Base-by-base conservation (phyloP, 2,329 filamentous ascomycete genomes). In the Xylariaceae sp. region DNA sequence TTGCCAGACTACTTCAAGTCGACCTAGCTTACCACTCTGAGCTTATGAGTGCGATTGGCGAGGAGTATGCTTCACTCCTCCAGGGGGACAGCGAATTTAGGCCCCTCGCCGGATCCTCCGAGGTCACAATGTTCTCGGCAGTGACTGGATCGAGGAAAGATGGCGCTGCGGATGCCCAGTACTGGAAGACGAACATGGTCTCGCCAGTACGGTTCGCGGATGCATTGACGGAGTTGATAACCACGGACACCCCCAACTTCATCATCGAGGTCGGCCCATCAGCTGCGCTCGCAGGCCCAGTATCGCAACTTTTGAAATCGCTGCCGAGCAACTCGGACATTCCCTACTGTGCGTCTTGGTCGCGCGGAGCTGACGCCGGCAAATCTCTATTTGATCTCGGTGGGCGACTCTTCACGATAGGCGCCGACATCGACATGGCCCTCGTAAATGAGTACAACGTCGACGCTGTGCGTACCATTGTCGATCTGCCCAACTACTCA, bases 251-350 rank as follows among this genome's bases (percentile, higher is more conserved):
- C 7, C 12, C 6, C 7, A 13, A 13, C 7, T 22, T 23, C 5
- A 15, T 33, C 16, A 12, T 44, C 3, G 38, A 44, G 28, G 19
- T 44, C 17, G 41, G 41, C 5, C 41, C 41, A 13, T 38, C 41
- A 40, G 47, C 57, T 11, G 56, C 58, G 11, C 47, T 63, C 6
- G 57, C 58, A 32, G 54, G 49, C 10, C 35, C 35, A 17, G 29
- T 32, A 10, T 15, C 15, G 12, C 35, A 37, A 19, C 32, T 24
- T 9, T 23, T 33, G n/a, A 17, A 5, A 5, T 5, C n/a, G 24
- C 12, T 12, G 15, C 5, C 7, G 7, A 5, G 5, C 5, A 11
- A n/a, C n/a, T n/a, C n/a, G 4, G n/a, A 25, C 21, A 17, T 21
- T 26, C 24, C 5, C 6, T 12, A 12, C 24, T 14, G 5, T 26